Conservation (phyloP, 2,329 filamentous ascomycete species). For the Xylariaceae sp. region DNA sequence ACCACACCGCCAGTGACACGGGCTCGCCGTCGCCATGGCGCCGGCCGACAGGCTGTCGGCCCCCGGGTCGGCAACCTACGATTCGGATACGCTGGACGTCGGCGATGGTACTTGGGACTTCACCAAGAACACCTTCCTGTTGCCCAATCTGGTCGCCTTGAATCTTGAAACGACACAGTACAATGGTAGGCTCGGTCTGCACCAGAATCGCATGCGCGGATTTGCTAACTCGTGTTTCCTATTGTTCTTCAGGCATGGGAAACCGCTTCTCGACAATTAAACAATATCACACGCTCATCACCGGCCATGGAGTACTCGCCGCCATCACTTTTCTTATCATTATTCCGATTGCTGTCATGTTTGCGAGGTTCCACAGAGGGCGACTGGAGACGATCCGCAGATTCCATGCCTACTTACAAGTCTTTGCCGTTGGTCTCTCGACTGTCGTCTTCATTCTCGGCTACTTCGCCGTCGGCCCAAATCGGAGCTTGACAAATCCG, state of each 20-base stretch:
- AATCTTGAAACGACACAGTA: constrained; percentile 79
- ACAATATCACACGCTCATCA: constrained; percentile 64
- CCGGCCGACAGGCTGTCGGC: constrained; percentile 55
- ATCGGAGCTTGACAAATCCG: constrained; percentile 67
- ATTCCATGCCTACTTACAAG: constrained; percentile 67
- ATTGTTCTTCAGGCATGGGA: constrained; percentile 58
- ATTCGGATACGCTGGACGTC: constrained; percentile 65
- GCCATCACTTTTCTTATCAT: constrained; percentile 68
- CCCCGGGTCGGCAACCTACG: constrained; percentile 65
- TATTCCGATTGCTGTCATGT: constrained; percentile 66
- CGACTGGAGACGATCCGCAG: constrained; percentile 55
- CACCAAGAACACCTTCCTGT: constrained; percentile 65
- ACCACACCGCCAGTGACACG: too few species aligned
- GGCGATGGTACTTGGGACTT: constrained; percentile 83
- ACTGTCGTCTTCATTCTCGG: constrained; percentile 69
- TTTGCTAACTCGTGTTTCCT: not conserved
- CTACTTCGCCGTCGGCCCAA: constrained; percentile 69
- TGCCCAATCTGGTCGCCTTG: constrained; percentile 68
- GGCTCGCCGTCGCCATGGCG: constrained; percentile 47
- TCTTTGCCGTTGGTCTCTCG: constrained; percentile 58
- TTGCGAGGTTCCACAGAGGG: constrained; percentile 61
- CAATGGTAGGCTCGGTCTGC: constrained; percentile 53
- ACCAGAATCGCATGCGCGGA: not conserved
- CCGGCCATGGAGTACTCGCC: constrained; percentile 64
- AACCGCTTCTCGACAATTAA: constrained; percentile 65